A percentile compares a stretch with the other conserved stretches of the same genome.
phyloP scores from a whole-genome alignment of 179 eudicot genomes.

The Pouteria campechiana region DNA sequence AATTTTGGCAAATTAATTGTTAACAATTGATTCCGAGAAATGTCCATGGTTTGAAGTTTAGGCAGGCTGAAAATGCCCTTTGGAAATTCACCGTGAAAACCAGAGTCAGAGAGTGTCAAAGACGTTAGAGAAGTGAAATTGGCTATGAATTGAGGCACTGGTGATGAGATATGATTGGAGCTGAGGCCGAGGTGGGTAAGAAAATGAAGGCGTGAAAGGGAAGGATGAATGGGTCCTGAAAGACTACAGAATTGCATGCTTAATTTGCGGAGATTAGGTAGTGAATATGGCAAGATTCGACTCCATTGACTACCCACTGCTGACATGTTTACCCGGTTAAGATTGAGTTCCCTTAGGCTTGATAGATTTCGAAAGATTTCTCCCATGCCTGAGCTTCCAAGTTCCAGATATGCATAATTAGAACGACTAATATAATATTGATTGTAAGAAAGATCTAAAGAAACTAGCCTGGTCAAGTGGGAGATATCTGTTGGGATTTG shows the following conservation, averaged over 20 bases:
- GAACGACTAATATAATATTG: too few species aligned
- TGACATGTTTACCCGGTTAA: background rate
- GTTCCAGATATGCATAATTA: background rate
- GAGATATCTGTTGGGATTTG: background rate
- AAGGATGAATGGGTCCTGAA: slow-evolving; percentile 26
- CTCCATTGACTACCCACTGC: slow-evolving; percentile 26
- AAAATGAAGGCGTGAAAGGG: slow-evolving; percentile 14
- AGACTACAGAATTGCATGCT: slow-evolving; percentile 33
- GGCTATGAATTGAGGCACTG: background rate
- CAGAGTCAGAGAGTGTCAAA: background rate
- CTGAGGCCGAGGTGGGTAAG: too few species aligned
- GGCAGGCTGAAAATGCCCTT: background rate
- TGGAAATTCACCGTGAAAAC: too few species aligned
- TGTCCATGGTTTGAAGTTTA: background rate
- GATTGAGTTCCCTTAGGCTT: too few species aligned
- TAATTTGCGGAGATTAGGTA: slow-evolving; percentile 28
- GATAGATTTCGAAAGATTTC: background rate
- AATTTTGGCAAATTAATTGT: slow-evolving; percentile 7
- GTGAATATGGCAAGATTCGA: slow-evolving; percentile 25
- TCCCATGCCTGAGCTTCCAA: background rate
- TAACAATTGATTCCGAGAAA: background rate
- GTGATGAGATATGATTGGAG: too few species aligned
- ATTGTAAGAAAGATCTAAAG: too few species aligned
- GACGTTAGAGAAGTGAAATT: background rate
- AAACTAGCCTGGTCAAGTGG: background rate